Evolutionary conservation across 202 grass and related monocot species (phyloP).

Genomic region (Setaria italica): DNA sequence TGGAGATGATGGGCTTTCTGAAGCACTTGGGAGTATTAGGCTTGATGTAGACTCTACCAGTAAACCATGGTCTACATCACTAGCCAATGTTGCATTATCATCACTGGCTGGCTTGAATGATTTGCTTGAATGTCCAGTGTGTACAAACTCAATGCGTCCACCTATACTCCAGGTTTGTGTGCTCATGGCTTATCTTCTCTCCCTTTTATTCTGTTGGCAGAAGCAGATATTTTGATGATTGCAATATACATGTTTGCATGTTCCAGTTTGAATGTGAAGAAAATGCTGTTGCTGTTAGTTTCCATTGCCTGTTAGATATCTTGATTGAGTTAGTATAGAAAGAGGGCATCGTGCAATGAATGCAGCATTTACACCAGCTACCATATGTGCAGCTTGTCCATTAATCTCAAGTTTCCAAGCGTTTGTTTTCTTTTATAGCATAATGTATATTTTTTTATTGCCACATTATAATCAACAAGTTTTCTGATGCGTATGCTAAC

Average conservation of each 20-base stretch:
- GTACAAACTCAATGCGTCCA: slow-evolving; percentile 77
- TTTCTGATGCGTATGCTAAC: background rate
- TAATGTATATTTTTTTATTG: background rate
- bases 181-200: slow-evolving; percentile 13
- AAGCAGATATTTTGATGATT: slow-evolving; percentile 32
- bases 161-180: slow-evolving; percentile 68
- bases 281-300: slow-evolving; percentile 5
- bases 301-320: slow-evolving; percentile 10
- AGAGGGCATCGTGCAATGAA: background rate
- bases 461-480: slow-evolving; percentile 1
- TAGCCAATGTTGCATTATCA: slow-evolving; percentile 49
- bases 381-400: background rate
- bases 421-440: background rate
- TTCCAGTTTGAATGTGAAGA: slow-evolving; percentile 17
- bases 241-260: background rate
- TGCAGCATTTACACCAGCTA: background rate
- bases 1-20: slow-evolving; percentile 51
- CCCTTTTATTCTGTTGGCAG: slow-evolving; percentile 18
- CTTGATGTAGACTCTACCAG: slow-evolving; percentile 47
- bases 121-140: slow-evolving; percentile 67
- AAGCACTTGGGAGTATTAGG: slow-evolving; percentile 43
- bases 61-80: slow-evolving; percentile 53
- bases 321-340: slow-evolving; percentile 16
- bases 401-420: slow-evolving; percentile 16
- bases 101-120: slow-evolving; percentile 67